Base-by-base conservation (phyloP, 1,284 basidiomycete genomes). In the Psilocybe mexicana region DNA sequence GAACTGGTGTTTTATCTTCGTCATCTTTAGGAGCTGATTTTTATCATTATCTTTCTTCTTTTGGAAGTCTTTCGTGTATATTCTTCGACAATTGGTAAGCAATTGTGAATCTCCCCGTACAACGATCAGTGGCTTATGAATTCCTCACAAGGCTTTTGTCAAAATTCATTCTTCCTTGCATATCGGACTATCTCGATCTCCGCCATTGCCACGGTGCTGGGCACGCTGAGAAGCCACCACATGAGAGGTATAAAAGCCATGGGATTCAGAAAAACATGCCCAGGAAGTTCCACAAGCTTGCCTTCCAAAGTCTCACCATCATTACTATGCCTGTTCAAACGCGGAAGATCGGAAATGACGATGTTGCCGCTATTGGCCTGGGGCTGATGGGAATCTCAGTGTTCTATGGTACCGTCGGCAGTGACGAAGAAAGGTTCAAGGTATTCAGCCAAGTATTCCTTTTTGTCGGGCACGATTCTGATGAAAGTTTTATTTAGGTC, bases 401-500 rank as follows among this genome's bases (percentile, higher is more conserved):
- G 4, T 69, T 66, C 47, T 76, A 76, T 58, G 73, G 72, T 0
- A 54, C 60, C 28, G 58, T 63, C 12, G 65, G 66, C n/a, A 59
- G 57, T 8, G 74, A 76, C 49, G 72, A 73, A 40, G 72, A 75
- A 46, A 63, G 71, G 25, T 67, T 75, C 61, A 67, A 72, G 65
- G 73, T 71, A 36, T 52, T 60, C 12, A 25, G 6, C n/a, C 6
- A 11, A 36, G 25, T 14, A 0, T 2, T 26, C 48, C 8, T 4
- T 25, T 8, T 5, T 14, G 4, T 45, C 23, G 2, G n/a, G 2
- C 6, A 2, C 23, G 10, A 5, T 28, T 74, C 36, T 73, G 70
- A 47, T 60, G 62, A 10, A 77, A 78, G 18, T 0, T 75, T 25
- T 43, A 1, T 14, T 12, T 36, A 75, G 72, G 58, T 76, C 30